Conservation (phyloP, 108 stramenopile species). For the Pseudonitzschia multistriata region DNA sequence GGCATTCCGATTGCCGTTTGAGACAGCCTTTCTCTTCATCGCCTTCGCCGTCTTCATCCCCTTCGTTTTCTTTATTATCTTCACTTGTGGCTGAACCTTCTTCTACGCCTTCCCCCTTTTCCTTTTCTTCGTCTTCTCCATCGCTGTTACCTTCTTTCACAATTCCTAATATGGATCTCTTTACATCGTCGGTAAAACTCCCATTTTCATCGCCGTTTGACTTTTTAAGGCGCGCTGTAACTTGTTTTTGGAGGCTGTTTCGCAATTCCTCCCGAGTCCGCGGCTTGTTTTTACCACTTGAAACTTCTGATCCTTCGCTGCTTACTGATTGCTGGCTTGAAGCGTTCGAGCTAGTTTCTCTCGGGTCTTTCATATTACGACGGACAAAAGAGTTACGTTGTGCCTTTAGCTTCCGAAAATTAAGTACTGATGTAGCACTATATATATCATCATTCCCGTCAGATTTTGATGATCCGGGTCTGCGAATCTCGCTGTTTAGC, state of each 20-base stretch:
- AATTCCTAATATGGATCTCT: background rate
- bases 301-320: background rate
- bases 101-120: background rate
- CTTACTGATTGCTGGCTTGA: background rate
- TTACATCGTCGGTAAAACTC: background rate
- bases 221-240: background rate
- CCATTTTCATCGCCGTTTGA: background rate
- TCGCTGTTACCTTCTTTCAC: background rate
- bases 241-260: slow-evolving; percentile 8
- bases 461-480: too few relatives aligned
- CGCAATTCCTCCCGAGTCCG: slow-evolving; percentile 1
- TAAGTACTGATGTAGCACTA: background rate
- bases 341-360: background rate
- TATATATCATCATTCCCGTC: too few relatives aligned
- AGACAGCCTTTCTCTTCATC: background rate
- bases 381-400: background rate
- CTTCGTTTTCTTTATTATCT: background rate
- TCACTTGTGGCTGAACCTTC: background rate
- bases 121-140: background rate
- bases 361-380: background rate
- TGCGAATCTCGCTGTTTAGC: too few relatives aligned
- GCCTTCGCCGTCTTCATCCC: background rate
- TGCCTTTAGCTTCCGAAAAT: background rate
- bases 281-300: background rate
- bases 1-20: background rate